Evolutionary conservation across 1,284 basidiomycete species (phyloP).

Genomic region (Mycena citricolor): DNA sequence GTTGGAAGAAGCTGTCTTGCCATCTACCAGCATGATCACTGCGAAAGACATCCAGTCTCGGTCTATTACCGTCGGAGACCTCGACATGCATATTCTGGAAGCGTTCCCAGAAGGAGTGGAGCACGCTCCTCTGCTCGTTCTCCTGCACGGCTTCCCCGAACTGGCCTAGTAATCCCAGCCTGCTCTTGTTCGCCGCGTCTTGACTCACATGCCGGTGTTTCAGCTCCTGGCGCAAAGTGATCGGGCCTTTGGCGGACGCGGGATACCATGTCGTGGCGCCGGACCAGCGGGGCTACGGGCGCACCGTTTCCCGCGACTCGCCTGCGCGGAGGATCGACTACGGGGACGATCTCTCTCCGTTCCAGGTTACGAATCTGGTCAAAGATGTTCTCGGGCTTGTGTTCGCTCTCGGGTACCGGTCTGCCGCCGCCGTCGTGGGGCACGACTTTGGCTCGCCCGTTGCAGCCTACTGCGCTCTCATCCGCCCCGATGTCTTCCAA

Average conservation of each 20-base stretch:
- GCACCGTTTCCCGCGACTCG: constrained; percentile 29
- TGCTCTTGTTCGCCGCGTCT: background rate
- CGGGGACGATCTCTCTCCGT: constrained; percentile 51
- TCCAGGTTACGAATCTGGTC: constrained; percentile 48
- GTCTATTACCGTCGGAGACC: constrained; percentile 35
- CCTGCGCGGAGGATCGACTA: constrained; percentile 33
- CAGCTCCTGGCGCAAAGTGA: constrained; percentile 57
- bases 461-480: constrained; percentile 51
- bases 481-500: constrained; percentile 55
- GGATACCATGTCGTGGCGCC: constrained; percentile 56
- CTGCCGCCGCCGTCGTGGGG: constrained; percentile 50
- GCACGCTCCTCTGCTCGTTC: constrained; percentile 47
- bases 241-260: constrained; percentile 46
- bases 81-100: constrained; percentile 55
- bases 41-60: constrained; percentile 16
- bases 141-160: constrained; percentile 68
- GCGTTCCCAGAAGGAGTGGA: constrained; percentile 31
- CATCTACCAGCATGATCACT: too few species aligned
- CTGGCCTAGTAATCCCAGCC: constrained; percentile 41
- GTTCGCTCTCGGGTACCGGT: constrained; percentile 47
- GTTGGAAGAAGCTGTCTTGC: too few species aligned
- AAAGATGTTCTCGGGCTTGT: constrained; percentile 54
- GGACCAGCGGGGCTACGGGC: constrained; percentile 52
- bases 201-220: background rate
- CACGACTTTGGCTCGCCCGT: constrained; percentile 61